Evolutionary conservation across 129 eudicot species (phyloP), one percentile per base, ranked within the genome.

Genomic region (Helichrysum umbraculigerum): DNA sequence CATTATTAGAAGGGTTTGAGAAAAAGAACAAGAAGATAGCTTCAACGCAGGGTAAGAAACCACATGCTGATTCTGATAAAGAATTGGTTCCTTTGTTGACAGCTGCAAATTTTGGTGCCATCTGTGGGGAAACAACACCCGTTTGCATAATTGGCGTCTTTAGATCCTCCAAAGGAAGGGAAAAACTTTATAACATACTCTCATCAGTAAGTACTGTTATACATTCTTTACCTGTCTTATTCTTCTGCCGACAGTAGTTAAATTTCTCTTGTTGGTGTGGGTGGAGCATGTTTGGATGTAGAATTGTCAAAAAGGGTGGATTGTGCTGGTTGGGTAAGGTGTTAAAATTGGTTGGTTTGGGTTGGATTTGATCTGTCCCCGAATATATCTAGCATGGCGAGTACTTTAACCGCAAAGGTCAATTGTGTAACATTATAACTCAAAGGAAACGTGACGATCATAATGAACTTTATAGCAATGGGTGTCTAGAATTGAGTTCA

Each of bases 131-230:
- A 14, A 83, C 73, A 74, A 82, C 76, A 62, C 96, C 98, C 35
- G 97, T 94, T 73, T 94, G 98, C 80, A 64, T 91, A 35, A 83
- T 94, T 67, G 98, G 98, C 52, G 93, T 77, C 42, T 89, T 81
- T 52, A 87, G 82, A 86, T 94, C 98, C 22, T 81, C 85, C 19
- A 87, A 68, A 81, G 75, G 87, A 70, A 86, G 71, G 77, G 86
- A 83, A 39, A 86, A 86, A 77, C 92, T 94, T 4, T 84, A 87
- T 70, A 75, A 83, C 25, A 84, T 94, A 66, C 79, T 94, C 67
- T 81, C 78, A 74, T 68, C 78, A 66, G 98, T 91, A 74, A 79
- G 92, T 78, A 7, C 4, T 20, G 5, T 41, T 10, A 22, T 7
- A 28, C 44, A 3, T 6, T 25, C 11, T 65, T 35, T 52, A 21